phyloP scores from a whole-genome alignment of 257 asterid species.

The Forsythia viridissima region DNA sequence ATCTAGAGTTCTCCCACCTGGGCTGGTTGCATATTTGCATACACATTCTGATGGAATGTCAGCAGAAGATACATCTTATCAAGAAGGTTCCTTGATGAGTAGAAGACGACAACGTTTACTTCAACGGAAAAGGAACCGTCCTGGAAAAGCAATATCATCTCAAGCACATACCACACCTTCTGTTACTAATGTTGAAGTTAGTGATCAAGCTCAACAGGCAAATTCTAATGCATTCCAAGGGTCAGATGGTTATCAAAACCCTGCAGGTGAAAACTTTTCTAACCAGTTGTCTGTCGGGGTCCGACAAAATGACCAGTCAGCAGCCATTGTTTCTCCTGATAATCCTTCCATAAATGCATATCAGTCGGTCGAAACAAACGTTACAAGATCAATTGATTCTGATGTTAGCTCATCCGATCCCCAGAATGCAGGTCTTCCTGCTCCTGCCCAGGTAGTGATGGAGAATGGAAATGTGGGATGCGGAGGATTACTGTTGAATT shows the following conservation, averaged over 20 bases:
- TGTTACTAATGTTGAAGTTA: slow-evolving; percentile 48
- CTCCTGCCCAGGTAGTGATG: slow-evolving; percentile 94
- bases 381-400: slow-evolving; percentile 38
- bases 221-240: slow-evolving; percentile 43
- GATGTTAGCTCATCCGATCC: slow-evolving; percentile 51
- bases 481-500: slow-evolving; percentile 90
- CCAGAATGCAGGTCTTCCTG: slow-evolving; percentile 64
- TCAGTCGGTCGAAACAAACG: slow-evolving; percentile 53
- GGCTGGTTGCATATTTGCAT: slow-evolving; percentile 95
- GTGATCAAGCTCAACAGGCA: slow-evolving; percentile 48
- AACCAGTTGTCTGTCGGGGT: slow-evolving; percentile 42
- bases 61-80: slow-evolving; percentile 62
- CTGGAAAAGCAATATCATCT: slow-evolving; percentile 61
- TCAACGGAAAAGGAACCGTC: slow-evolving; percentile 79
- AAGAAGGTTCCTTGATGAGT: slow-evolving; percentile 78
- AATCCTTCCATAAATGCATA: slow-evolving; percentile 33
- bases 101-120: slow-evolving; percentile 87
- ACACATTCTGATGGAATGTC: slow-evolving; percentile 66
- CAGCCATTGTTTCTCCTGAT: slow-evolving; percentile 44
- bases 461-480: slow-evolving; percentile 93
- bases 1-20: slow-evolving; percentile 97
- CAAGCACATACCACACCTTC: slow-evolving; percentile 54
- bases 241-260: slow-evolving; percentile 51
- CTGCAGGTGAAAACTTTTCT: slow-evolving; percentile 44
- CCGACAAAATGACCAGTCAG: slow-evolving; percentile 47